A percentile compares a stretch with the other conserved stretches of the same genome.
Evolutionary conservation across 257 asterid genomes (phyloP).

Genomic region (Fraxinus excelsior): DNA sequence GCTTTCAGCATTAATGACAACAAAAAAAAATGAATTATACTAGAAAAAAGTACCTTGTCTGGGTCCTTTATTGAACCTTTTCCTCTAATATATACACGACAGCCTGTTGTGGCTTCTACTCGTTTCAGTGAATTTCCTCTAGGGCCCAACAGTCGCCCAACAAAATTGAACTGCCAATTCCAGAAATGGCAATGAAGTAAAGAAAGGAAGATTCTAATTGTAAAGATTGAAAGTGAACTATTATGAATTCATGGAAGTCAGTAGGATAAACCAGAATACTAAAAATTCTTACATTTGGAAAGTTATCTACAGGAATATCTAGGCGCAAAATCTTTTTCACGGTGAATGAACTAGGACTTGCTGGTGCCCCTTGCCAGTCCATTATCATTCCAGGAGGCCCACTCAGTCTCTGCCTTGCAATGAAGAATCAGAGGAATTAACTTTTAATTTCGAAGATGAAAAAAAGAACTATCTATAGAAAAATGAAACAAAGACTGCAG

Average conservation of each 20-base stretch:
- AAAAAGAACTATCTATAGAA: neutral
- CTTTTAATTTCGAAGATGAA: neutral
- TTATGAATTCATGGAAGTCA: neutral
- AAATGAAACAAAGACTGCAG: neutral
- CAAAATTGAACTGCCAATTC: constrained; percentile 80
- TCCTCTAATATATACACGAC: constrained; percentile 97
- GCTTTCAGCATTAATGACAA: neutral
- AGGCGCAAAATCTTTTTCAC: constrained; percentile 89
- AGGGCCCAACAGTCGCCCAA: constrained; percentile 97
- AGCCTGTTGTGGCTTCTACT: constrained; percentile 95
- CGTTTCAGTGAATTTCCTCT: constrained; percentile 95
- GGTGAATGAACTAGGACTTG: constrained; percentile 94
- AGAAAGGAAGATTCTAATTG: constrained; percentile 2
- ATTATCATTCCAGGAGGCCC: constrained; percentile 93
- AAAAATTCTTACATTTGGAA: constrained; percentile 69
- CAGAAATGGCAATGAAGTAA: constrained; percentile 2
- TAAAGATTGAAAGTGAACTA: constrained; percentile 3
- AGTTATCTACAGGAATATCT: constrained; percentile 93
- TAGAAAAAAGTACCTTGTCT: constrained; percentile 68
- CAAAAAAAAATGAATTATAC: neutral
- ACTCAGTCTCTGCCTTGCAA: constrained; percentile 62
- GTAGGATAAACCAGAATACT: neutral
- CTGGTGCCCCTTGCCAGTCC: constrained; percentile 99
- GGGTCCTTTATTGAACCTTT: constrained; percentile 97
- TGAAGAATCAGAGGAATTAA: constrained; percentile 8